A percentile compares a stretch with the other conserved stretches of the same genome.
These are phyloP conservation scores for Penicillium sp. DNA, from an alignment of 2,329 filamentous ascomycete species.

Conservation along the genomic window DNA sequence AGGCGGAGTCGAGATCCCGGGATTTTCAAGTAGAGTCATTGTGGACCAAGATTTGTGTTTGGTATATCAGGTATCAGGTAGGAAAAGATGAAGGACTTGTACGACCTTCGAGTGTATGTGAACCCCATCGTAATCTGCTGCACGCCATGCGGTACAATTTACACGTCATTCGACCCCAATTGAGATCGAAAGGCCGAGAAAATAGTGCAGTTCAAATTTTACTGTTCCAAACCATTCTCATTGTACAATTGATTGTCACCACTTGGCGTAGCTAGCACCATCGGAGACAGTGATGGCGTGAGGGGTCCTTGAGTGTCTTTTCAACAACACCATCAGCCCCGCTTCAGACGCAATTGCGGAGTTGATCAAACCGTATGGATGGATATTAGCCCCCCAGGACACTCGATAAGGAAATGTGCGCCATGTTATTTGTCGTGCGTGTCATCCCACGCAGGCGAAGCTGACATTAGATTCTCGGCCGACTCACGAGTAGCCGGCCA, in stretches of 20 bases:
- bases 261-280: slow-evolving; percentile 23
- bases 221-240: not conserved
- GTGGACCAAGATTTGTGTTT: not conserved
- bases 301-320: slow-evolving; percentile 8
- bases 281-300: slow-evolving; percentile 21
- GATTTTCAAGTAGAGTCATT: slow-evolving; percentile 18
- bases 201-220: not conserved
- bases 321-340: slow-evolving; percentile 19
- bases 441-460: not conserved
- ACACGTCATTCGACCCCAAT: slow-evolving; percentile 13
- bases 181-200: not conserved
- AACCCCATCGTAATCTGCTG: slow-evolving; percentile 1
- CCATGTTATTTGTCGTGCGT: not conserved
- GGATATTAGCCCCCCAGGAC: not conserved
- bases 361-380: not conserved
- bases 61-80: not conserved
- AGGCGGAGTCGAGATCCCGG: slow-evolving; percentile 3
- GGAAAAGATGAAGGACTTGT: not conserved
- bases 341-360: slow-evolving; percentile 19
- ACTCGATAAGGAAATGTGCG: not conserved
- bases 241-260: slow-evolving; percentile 2
- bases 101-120: slow-evolving; percentile 5
- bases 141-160: slow-evolving; percentile 16
- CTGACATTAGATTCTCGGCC: slow-evolving; percentile 3
- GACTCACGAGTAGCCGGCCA: not conserved